These are phyloP conservation scores for Xylaria flabelliformis DNA, from an alignment of 495 filamentous ascomycete species.

Conservation along the genomic window DNA sequence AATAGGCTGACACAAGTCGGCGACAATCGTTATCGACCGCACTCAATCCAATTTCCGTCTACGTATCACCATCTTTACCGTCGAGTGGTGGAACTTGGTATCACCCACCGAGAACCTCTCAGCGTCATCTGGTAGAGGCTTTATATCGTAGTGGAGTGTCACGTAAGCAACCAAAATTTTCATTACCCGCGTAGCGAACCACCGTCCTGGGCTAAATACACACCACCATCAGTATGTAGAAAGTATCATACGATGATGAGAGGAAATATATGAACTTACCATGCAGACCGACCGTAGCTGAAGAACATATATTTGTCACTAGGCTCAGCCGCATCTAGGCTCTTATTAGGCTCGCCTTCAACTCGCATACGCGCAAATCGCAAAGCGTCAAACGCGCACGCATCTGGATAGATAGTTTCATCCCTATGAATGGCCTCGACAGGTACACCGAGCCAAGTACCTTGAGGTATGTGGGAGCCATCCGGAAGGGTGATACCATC, in stretches of 20 bases:
- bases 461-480: constrained; percentile 33
- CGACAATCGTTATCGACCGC: background rate
- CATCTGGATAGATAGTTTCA: constrained; percentile 35
- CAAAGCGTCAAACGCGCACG: constrained; percentile 30
- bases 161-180: constrained; percentile 36
- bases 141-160: constrained; percentile 31
- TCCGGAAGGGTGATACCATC: constrained; percentile 31
- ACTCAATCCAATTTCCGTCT: background rate
- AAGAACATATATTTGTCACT: constrained; percentile 33
- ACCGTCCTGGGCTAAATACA: constrained; percentile 32
- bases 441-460: constrained; percentile 28
- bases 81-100: constrained; percentile 13
- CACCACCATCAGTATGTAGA: background rate
- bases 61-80: constrained; percentile 10
- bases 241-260: background rate
- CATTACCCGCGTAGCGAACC: constrained; percentile 30
- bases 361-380: constrained; percentile 26
- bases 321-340: constrained; percentile 3
- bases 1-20: no score
- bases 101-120: constrained; percentile 7
- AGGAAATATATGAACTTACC: constrained; percentile 20
- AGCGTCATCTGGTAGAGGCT: constrained; percentile 17
- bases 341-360: constrained; percentile 23
- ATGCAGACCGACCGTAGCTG: constrained; percentile 32
- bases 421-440: constrained; percentile 31